Percentiles rank a stretch among this genome's conserved stretches.
Evolutionary conservation across 1,284 basidiomycete species (phyloP).

Genomic region (Quambalaria eucalypti): DNA sequence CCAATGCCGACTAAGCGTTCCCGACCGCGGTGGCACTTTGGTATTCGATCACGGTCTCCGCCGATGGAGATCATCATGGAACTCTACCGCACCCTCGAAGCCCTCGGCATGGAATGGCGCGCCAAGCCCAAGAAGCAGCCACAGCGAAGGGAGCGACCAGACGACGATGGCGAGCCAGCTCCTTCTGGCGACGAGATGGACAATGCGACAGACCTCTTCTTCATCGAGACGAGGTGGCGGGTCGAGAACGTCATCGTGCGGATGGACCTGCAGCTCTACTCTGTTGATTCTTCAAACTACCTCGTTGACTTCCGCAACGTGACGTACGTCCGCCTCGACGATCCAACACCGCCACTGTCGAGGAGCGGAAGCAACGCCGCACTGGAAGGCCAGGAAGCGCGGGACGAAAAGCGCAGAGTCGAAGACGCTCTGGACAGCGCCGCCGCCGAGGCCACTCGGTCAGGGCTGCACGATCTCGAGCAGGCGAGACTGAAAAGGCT

Average conservation of each 20-base stretch:
- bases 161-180: conserved; percentile 2
- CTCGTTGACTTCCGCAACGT: conserved; percentile 97
- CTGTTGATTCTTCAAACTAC: conserved; percentile 90
- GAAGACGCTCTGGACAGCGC: conserved; percentile 12
- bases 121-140: conserved; percentile 39
- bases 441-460: background rate
- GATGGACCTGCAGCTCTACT: conserved; percentile 94
- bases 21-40: conserved; percentile 80
- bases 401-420: background rate
- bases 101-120: conserved; percentile 92
- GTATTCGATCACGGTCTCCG: conserved; percentile 83
- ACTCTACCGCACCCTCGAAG: conserved; percentile 85
- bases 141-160: background rate
- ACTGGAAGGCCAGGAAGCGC: background rate
- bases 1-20: conserved; percentile 18
- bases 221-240: conserved; percentile 83
- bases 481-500: conserved; percentile 11
- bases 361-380: conserved; percentile 50
- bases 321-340: conserved; percentile 64
- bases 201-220: conserved; percentile 63
- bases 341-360: conserved; percentile 33
- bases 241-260: conserved; percentile 53
- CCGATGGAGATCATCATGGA: conserved; percentile 99
- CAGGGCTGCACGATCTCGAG: background rate
- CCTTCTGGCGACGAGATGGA: conserved; percentile 20